Conservation (phyloP, 2,329 filamentous ascomycete genomes). For the Nigrospora sphaerica region DNA sequence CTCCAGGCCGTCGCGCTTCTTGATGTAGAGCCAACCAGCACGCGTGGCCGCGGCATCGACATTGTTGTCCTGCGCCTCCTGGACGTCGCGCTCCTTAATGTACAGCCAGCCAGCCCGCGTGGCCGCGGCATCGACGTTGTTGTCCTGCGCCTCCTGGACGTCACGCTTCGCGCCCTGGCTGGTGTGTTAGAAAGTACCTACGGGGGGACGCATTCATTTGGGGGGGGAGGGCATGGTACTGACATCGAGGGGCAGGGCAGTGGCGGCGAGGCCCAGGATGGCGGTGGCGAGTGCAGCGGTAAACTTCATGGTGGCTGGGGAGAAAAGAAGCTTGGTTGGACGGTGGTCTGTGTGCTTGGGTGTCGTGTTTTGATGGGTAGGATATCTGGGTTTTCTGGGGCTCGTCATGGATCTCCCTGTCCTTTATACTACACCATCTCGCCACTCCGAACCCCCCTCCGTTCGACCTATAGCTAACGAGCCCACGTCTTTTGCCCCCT, state of each 20-base stretch:
- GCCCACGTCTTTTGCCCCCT: not conserved
- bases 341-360: not conserved
- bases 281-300: constrained; percentile 14
- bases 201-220: too few relatives aligned
- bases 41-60: not conserved
- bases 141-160: not conserved
- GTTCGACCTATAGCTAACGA: not conserved
- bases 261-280: constrained; percentile 20
- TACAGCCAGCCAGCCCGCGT: not conserved
- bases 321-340: not conserved
- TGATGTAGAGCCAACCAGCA: not conserved
- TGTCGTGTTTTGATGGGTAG: not conserved
- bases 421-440: not conserved
- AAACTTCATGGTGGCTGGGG: constrained; percentile 16
- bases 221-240: not conserved
- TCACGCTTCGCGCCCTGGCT: not conserved
- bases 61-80: not conserved
- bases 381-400: not conserved
- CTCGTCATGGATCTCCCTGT: not conserved
- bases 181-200: not conserved
- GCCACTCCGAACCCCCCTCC: too few relatives aligned
- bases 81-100: not conserved
- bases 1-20: not conserved
- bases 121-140: not conserved
- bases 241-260: constrained; percentile 26